Conservation (phyloP, 2,329 filamentous ascomycete species). For the Phyllosticta citribraziliensis region DNA sequence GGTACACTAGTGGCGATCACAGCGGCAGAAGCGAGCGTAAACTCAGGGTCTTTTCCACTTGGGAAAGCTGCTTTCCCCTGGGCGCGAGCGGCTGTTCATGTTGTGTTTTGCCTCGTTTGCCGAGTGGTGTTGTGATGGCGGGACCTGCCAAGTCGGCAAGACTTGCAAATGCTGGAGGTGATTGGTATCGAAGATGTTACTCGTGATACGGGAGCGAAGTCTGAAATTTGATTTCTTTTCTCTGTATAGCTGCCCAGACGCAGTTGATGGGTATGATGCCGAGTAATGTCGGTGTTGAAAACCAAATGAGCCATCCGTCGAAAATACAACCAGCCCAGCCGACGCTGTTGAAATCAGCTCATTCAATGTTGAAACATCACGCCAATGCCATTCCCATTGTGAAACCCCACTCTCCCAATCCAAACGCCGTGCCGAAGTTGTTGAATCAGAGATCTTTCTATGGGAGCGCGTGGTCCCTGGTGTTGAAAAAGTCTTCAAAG, state of each 20-base stretch:
- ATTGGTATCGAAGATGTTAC: too few species aligned
- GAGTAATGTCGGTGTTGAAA: neutral
- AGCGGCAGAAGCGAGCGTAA: conserved; percentile 5
- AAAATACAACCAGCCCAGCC: neutral
- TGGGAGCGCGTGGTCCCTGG: neutral
- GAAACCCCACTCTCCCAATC: neutral
- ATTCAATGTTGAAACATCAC: neutral
- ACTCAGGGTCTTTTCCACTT: conserved; percentile 1
- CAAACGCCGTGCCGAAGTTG: neutral
- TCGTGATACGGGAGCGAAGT: too few species aligned
- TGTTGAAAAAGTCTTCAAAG: neutral
- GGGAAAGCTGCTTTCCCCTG: neutral
- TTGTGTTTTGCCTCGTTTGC: neutral
- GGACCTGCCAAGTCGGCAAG: neutral
- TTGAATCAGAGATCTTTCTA: neutral
- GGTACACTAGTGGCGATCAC: neutral
- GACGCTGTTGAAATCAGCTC: neutral
- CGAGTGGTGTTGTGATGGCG: neutral
- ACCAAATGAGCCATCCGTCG: too few species aligned
- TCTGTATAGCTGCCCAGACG: neutral
- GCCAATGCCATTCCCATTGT: neutral
- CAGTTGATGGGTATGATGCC: neutral
- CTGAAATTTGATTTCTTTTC: too few species aligned
- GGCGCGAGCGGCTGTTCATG: neutral
- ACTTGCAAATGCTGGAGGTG: too few species aligned